phyloP scores from a whole-genome alignment of 352 stramenopile species.

The Pythium biforme region DNA sequence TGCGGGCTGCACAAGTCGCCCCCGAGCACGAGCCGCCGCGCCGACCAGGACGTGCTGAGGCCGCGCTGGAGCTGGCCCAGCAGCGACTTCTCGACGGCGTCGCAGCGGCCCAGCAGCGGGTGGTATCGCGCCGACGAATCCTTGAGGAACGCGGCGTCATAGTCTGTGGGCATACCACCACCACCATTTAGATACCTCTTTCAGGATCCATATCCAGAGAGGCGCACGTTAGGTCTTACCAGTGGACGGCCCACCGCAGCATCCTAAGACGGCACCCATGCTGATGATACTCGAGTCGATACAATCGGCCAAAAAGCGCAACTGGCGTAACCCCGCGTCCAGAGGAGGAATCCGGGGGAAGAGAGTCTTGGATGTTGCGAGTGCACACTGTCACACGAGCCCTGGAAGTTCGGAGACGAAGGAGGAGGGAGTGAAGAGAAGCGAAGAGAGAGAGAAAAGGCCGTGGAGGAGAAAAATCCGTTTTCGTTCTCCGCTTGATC shows the following conservation, averaged over 20 bases:
- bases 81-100: constrained; percentile 37
- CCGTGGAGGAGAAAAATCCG: constrained; percentile 13
- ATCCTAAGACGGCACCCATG: constrained; percentile 65
- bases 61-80: constrained; percentile 53
- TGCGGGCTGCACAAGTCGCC: constrained; percentile 10
- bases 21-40: constrained; percentile 10
- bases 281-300: not conserved
- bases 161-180: constrained; percentile 12
- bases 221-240: constrained; percentile 5
- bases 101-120: constrained; percentile 22
- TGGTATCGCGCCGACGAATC: constrained; percentile 20
- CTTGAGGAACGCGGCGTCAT: constrained; percentile 20
- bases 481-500: not conserved
- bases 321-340: constrained; percentile 3
- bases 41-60: constrained; percentile 39
- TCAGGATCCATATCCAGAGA: not conserved
- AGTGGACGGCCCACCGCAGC: constrained; percentile 34
- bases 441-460: constrained; percentile 2
- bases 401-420: not conserved
- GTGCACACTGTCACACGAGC: not conserved
- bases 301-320: constrained; percentile 9
- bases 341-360: constrained; percentile 4
- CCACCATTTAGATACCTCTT: too few species aligned
- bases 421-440: not conserved
- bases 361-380: constrained; percentile 5